Percentiles rank a stretch among this genome's conserved stretches.
Conservation (phyloP, 2,329 filamentous ascomycete genomes). For the Trichocomaceae sp. region DNA sequence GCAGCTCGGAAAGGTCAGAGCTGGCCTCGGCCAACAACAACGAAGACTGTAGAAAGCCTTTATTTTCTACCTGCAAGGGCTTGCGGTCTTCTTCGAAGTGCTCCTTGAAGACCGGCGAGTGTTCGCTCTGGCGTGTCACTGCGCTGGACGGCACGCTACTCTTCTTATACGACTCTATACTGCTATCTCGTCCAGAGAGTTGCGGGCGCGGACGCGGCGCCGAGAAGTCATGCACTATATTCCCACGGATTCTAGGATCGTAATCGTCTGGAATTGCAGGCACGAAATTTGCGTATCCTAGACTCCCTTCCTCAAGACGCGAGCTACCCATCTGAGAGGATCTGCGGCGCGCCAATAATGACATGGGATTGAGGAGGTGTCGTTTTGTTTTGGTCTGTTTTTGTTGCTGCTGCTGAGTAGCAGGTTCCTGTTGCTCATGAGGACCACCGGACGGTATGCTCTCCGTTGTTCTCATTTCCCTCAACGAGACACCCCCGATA, state of each 20-base stretch:
- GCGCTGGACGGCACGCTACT: slow-evolving; percentile 6
- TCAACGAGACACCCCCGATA: slow-evolving; percentile 12
- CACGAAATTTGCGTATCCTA: slow-evolving; percentile 44
- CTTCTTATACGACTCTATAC: slow-evolving; percentile 7
- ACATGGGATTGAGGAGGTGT: slow-evolving; percentile 56
- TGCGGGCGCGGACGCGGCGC: slow-evolving; percentile 47
- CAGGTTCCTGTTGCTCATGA: slow-evolving; percentile 16
- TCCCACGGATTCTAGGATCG: slow-evolving; percentile 57
- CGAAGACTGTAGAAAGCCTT: slow-evolving; percentile 38
- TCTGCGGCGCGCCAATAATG: slow-evolving; percentile 51
- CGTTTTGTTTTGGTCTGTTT: slow-evolving; percentile 45
- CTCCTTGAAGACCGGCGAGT: slow-evolving; percentile 56
- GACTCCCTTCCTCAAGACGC: slow-evolving; percentile 46
- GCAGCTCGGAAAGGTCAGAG: slow-evolving; percentile 29
- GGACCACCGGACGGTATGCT: slow-evolving; percentile 23
- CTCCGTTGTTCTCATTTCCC: slow-evolving; percentile 13
- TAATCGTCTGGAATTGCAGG: slow-evolving; percentile 54
- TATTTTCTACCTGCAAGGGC: slow-evolving; percentile 35
- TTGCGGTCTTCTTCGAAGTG: slow-evolving; percentile 50
- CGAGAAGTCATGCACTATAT: slow-evolving; percentile 59
- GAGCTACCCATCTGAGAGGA: slow-evolving; percentile 46
- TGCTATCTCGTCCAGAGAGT: slow-evolving; percentile 18
- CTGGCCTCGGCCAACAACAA: slow-evolving; percentile 28
- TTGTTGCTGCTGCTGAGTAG: slow-evolving; percentile 12
- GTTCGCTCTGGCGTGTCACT: slow-evolving; percentile 27